phyloP scores from a whole-genome alignment of 768 basidiomycete genomes.

The Mycena chlorophos region DNA sequence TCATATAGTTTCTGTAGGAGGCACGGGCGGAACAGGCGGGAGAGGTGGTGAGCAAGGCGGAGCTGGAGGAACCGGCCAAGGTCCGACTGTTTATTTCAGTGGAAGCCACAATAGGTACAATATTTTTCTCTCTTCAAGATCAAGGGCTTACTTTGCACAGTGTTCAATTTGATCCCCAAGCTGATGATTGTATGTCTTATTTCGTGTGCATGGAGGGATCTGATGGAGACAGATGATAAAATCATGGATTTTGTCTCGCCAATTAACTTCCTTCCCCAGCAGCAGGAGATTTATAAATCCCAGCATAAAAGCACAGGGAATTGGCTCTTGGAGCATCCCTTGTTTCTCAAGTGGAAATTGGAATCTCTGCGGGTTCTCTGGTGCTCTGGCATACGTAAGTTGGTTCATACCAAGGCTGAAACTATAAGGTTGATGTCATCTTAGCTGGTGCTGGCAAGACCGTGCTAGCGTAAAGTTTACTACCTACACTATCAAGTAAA shows the following conservation, averaged over 20 bases:
- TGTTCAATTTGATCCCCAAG: no score
- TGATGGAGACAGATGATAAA: not conserved
- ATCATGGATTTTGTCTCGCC: not conserved
- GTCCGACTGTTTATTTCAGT: no score
- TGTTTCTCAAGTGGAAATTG: not conserved
- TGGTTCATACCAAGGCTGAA: not conserved
- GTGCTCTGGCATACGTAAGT: not conserved
- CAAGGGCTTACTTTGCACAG: no score
- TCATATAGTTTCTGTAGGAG: no score
- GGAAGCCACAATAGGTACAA: no score
- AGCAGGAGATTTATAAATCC: not conserved
- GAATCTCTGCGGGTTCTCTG: not conserved
- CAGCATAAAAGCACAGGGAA: not conserved
- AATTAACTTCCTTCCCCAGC: not conserved
- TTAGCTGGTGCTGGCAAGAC: no score
- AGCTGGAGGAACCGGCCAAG: no score
- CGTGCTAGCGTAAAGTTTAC: no score
- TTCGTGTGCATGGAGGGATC: not conserved
- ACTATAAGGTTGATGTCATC: not conserved
- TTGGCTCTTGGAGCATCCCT: not conserved
- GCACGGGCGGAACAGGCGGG: no score
- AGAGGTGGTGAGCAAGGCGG: no score
- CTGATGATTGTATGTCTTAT: not conserved
- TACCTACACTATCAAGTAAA: no score
- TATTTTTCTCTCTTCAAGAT: no score